phyloP scores from a whole-genome alignment of 2,329 filamentous ascomycete species.

The Metarhizium anisopliae region DNA sequence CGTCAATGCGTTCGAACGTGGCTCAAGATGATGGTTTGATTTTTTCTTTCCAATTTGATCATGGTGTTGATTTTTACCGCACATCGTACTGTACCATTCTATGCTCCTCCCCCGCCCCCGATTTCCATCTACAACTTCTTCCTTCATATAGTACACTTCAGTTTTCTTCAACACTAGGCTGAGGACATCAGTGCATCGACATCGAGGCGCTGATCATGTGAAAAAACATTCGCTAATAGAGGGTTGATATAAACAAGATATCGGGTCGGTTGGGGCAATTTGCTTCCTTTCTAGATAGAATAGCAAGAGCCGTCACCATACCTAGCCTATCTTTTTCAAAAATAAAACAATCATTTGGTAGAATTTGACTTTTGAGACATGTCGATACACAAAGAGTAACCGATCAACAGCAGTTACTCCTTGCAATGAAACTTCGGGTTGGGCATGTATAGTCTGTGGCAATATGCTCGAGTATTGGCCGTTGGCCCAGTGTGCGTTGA shows the following conservation, averaged over 20 bases:
- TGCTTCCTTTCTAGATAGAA: not conserved
- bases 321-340: not conserved
- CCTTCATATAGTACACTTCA: not conserved
- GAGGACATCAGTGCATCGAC: not conserved
- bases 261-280: not conserved
- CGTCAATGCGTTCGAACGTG: not conserved
- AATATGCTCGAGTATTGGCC: not conserved
- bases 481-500: not conserved
- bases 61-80: not conserved
- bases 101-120: not conserved
- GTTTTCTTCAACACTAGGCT: not conserved
- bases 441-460: not conserved
- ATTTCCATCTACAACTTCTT: not conserved
- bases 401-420: not conserved
- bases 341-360: not conserved
- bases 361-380: not conserved
- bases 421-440: not conserved
- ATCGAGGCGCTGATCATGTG: not conserved
- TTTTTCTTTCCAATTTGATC: not conserved
- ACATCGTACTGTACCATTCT: not conserved
- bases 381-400: not conserved
- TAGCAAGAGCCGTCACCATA: not conserved
- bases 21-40: not conserved
- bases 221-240: not conserved
- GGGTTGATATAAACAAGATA: not conserved